Evolutionary conservation across 2,329 filamentous ascomycete genomes (phyloP).

Genomic region (Penicillium vulpinum): DNA sequence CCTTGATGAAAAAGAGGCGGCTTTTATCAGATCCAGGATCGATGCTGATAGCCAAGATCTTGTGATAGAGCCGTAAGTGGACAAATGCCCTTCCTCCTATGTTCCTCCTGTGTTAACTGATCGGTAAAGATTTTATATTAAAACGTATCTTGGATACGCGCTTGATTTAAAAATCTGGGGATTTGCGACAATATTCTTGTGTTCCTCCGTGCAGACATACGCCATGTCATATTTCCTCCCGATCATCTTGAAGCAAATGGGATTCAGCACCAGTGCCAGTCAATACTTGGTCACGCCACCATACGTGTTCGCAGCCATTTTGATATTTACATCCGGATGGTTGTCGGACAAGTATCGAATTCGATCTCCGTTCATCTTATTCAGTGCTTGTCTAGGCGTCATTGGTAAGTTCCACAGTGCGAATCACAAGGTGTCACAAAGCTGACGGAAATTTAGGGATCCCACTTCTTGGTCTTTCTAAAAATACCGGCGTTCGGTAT

Average conservation of each 20-base stretch:
- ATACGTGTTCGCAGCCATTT: conserved; percentile 63
- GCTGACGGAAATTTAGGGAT: too few relatives aligned
- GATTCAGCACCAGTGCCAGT: conserved; percentile 61
- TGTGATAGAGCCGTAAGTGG: too few relatives aligned
- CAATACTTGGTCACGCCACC: conserved; percentile 73
- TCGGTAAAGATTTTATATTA: too few relatives aligned
- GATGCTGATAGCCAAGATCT: conserved; percentile 56
- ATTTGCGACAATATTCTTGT: conserved; percentile 60
- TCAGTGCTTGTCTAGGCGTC: too few relatives aligned
- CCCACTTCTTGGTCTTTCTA: too few relatives aligned
- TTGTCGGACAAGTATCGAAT: conserved; percentile 66
- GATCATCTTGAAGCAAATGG: conserved; percentile 68
- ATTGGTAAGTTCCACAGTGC: too few relatives aligned
- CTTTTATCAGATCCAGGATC: conserved; percentile 54
- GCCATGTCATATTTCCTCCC: conserved; percentile 77
- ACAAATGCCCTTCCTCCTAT: too few relatives aligned
- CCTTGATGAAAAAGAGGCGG: conserved; percentile 37
- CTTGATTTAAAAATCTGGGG: conserved; percentile 57
- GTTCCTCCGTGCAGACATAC: too few relatives aligned
- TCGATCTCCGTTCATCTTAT: conserved; percentile 65
- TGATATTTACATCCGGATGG: conserved; percentile 63
- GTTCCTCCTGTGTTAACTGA: too few relatives aligned
- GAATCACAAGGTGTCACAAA: too few relatives aligned
- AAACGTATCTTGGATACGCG: conserved; percentile 50
- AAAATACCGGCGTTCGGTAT: conserved; percentile 65